Conservation (phyloP, 345 rosid genomes). For the Hibiscus tridactylites region DNA sequence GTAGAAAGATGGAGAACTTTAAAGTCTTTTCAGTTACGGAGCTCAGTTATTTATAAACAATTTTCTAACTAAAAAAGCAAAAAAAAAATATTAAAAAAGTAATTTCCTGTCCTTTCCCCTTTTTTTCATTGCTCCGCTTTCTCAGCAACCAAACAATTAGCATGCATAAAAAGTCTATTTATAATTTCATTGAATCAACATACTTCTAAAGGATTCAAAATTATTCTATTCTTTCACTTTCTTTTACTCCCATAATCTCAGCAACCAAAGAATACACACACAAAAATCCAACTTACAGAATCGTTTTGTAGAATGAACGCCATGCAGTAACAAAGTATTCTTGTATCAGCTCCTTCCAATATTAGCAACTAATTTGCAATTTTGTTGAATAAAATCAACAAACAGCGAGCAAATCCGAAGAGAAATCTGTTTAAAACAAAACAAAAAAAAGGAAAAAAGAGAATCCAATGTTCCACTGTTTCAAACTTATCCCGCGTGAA, state of each 20-base stretch:
- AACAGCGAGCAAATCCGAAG: not conserved
- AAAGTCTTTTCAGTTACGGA: not conserved
- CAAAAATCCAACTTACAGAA: conserved; percentile 1
- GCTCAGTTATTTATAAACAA: not conserved
- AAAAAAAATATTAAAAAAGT: not conserved
- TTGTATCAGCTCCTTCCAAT: not conserved
- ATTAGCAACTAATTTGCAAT: not conserved
- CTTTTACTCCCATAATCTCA: not conserved
- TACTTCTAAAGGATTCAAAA: not conserved
- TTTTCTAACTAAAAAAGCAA: not conserved
- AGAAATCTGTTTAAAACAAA: not conserved
- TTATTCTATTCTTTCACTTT: not conserved
- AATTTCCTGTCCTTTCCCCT: not conserved
- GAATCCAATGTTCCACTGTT: conserved; percentile 1
- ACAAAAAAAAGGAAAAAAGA: not conserved
- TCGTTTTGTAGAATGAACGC: not conserved
- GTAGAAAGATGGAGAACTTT: not conserved
- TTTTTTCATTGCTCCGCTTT: not conserved
- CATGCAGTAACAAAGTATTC: not conserved
- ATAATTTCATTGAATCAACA: not conserved
- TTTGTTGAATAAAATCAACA: not conserved
- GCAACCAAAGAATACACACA: not conserved
- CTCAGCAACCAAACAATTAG: not conserved
- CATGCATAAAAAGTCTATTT: not conserved
- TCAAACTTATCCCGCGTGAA: not conserved